Percentiles rank a stretch among this genome's conserved stretches.
phyloP scores from a whole-genome alignment of 2,329 filamentous ascomycete genomes.

The Penicillium brevicompactum region DNA sequence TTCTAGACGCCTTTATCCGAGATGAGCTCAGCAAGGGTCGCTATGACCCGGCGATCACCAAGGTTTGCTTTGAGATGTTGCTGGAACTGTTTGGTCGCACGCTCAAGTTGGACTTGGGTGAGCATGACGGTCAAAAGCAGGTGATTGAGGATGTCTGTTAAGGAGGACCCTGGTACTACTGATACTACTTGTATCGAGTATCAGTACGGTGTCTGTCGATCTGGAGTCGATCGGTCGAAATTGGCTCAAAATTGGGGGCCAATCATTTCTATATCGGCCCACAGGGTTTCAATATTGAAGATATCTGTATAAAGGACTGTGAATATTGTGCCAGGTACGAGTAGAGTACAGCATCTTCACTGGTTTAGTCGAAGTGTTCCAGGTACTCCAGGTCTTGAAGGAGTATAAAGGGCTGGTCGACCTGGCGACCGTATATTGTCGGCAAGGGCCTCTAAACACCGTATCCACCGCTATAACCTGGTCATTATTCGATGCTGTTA shows the following conservation, averaged over 20 bases:
- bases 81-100: conserved; percentile 80
- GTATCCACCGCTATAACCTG: too few species aligned
- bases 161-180: background rate
- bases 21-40: conserved; percentile 93
- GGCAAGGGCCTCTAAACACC: background rate
- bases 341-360: too few species aligned
- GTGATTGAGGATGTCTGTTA: conserved; percentile 75
- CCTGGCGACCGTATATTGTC: conserved; percentile 6
- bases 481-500: too few species aligned
- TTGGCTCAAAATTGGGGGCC: background rate
- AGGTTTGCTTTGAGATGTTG: conserved; percentile 88
- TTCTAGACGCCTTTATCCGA: conserved; percentile 78
- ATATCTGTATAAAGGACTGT: too few species aligned
- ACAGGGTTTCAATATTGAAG: too few species aligned
- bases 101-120: conserved; percentile 77
- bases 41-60: conserved; percentile 84
- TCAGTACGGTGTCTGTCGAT: background rate
- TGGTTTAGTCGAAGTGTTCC: too few species aligned
- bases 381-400: background rate
- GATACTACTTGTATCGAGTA: too few species aligned
- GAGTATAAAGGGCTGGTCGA: conserved; percentile 4
- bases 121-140: conserved; percentile 60
- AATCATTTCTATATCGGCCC: background rate
- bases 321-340: too few species aligned
- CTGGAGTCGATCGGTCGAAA: background rate